phyloP scores from a whole-genome alignment of 192 early-diverging fungal genomes.

The Funneliformis geosporum region DNA sequence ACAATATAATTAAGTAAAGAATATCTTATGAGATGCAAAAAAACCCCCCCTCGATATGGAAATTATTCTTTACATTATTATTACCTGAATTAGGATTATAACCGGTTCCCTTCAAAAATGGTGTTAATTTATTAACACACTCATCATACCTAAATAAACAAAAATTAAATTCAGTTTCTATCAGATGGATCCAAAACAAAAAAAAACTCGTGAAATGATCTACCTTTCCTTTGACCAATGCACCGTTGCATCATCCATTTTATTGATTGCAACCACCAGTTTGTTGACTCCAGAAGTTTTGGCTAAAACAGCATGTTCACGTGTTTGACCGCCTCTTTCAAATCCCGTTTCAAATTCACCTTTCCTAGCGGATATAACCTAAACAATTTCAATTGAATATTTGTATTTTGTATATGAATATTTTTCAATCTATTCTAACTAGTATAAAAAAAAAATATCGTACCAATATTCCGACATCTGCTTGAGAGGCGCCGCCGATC shows the following conservation, averaged over 20 bases:
- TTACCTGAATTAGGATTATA: conserved; percentile 82
- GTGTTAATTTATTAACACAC: conserved; percentile 76
- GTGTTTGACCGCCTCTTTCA: conserved; percentile 97
- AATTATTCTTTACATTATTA: conserved; percentile 12
- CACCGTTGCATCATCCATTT: conserved; percentile 99
- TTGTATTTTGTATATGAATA: not conserved
- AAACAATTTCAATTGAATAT: not conserved
- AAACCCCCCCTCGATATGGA: not conserved
- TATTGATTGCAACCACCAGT: conserved; percentile 94
- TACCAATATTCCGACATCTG: conserved; percentile 92
- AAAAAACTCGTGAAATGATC: not conserved
- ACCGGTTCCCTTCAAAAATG: conserved; percentile 89
- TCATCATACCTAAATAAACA: conserved; percentile 78
- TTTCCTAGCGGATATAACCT: conserved; percentile 89
- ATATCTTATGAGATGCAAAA: not conserved
- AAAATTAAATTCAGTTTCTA: not conserved
- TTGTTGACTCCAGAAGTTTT: conserved; percentile 97
- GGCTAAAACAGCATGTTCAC: conserved; percentile 95
- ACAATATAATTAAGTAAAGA: not conserved
- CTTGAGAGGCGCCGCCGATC: conserved; percentile 96
- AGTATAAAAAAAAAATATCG: not conserved
- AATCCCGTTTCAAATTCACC: conserved; percentile 99
- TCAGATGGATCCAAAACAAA: not conserved
- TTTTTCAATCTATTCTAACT: not conserved
- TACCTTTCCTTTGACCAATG: conserved; percentile 83